Conservation (phyloP, 441 rosid genomes). For the Metrosideros polymorpha region DNA sequence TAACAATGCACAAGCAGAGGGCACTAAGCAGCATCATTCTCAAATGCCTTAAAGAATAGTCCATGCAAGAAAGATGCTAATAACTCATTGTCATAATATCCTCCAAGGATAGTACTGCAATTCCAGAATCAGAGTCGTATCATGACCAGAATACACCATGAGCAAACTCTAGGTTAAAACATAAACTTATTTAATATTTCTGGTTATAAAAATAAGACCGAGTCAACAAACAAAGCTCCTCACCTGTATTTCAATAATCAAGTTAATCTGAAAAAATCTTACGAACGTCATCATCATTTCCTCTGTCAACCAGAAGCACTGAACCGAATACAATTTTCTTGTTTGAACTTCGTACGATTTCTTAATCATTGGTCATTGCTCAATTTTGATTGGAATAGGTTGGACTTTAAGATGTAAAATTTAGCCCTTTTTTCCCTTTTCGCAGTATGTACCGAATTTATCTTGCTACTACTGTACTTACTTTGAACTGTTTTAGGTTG, state of each 20-base stretch:
- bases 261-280: not conserved
- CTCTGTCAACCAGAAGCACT: not conserved
- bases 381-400: not conserved
- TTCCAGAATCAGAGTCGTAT: not conserved
- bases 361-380: not conserved
- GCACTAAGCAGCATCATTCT: not conserved
- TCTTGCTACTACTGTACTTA: not conserved
- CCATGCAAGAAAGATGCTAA: not conserved
- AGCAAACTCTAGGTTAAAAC: not conserved
- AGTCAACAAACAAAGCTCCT: not conserved
- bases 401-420: not conserved
- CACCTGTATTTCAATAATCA: not conserved
- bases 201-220: not conserved
- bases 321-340: not conserved
- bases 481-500: not conserved
- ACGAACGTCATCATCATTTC: not conserved
- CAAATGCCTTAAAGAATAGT: not conserved
- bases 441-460: not conserved
- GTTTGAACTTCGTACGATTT: not conserved
- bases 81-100: not conserved
- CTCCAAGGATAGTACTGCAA: not conserved
- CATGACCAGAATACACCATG: not conserved
- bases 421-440: not conserved
- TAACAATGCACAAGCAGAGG: not conserved
- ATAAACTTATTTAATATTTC: not conserved